phyloP scores from a whole-genome alignment of 768 basidiomycete genomes.

The Hydnomerulius pinastri region DNA sequence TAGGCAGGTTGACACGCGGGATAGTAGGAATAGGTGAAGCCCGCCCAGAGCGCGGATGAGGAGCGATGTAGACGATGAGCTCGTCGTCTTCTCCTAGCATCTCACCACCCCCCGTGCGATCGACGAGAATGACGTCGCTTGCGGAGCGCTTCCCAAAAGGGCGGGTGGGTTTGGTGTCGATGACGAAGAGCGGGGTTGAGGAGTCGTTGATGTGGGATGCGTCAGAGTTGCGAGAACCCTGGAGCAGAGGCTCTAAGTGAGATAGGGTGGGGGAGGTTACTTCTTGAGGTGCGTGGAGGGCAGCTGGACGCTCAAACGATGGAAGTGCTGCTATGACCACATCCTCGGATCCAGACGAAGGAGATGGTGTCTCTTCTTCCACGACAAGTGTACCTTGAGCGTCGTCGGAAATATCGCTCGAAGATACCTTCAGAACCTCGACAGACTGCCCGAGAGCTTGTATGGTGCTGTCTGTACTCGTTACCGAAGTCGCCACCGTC shows the following conservation, averaged over 20 bases:
- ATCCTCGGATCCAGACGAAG: neutral
- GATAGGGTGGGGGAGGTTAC: neutral
- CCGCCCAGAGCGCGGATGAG: constrained; percentile 53
- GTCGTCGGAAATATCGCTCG: neutral
- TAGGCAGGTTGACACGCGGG: constrained; percentile 18
- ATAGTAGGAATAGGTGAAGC: constrained; percentile 14
- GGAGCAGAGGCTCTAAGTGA: neutral
- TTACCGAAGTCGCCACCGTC: neutral
- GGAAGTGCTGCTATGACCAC: neutral
- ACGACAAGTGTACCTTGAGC: neutral
- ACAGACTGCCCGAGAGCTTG: constrained; percentile 6
- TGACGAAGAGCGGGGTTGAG: constrained; percentile 25
- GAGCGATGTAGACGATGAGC: constrained; percentile 75
- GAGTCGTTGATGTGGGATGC: neutral
- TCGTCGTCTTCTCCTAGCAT: constrained; percentile 53
- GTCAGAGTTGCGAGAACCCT: neutral
- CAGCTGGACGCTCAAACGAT: neutral
- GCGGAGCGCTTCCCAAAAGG: constrained; percentile 4
- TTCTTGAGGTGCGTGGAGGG: neutral
- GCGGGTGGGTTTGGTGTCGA: constrained; percentile 42
- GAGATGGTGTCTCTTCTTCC: neutral
- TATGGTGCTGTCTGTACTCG: constrained; percentile 4
- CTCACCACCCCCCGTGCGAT: constrained; percentile 17
- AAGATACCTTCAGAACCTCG: constrained; percentile 9
- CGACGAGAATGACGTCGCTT: constrained; percentile 26